Evolutionary conservation across 1,284 basidiomycete genomes (phyloP).

Genomic region (Peniophora sp.): DNA sequence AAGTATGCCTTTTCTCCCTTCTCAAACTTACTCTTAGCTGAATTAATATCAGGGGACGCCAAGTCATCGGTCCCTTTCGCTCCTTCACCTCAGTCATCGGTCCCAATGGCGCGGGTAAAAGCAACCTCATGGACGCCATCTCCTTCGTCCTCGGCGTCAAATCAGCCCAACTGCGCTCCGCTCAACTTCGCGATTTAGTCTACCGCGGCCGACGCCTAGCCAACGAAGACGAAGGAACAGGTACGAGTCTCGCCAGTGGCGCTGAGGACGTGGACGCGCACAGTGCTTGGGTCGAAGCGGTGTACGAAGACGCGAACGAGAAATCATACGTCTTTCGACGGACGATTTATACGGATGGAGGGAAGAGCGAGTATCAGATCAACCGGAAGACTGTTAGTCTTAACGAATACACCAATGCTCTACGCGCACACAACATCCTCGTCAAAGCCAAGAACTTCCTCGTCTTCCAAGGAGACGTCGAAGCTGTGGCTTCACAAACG

Average conservation of each 20-base stretch:
- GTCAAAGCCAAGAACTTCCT: slow-evolving; percentile 99
- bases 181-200: slow-evolving; percentile 91
- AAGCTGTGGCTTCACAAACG: slow-evolving; percentile 94
- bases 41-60: slow-evolving; percentile 54
- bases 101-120: slow-evolving; percentile 98
- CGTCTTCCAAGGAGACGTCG: slow-evolving; percentile 99
- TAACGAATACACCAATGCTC: slow-evolving; percentile 77
- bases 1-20: slow-evolving; percentile 29
- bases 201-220: slow-evolving; percentile 84
- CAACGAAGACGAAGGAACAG: slow-evolving; percentile 32
- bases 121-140: slow-evolving; percentile 99
- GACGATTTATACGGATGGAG: slow-evolving; percentile 42
- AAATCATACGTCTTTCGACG: slow-evolving; percentile 89
- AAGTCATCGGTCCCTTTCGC: slow-evolving; percentile 85
- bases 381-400: slow-evolving; percentile 77
- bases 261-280: slow-evolving; percentile 77
- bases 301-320: slow-evolving; percentile 71
- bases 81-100: slow-evolving; percentile 96
- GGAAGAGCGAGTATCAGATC: slow-evolving; percentile 88
- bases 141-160: slow-evolving; percentile 98
- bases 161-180: slow-evolving; percentile 87
- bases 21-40: neutral
- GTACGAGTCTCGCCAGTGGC: slow-evolving; percentile 37
- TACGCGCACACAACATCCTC: slow-evolving; percentile 88
- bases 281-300: slow-evolving; percentile 92